Conservation (phyloP, 2,329 filamentous ascomycete genomes). For the Moelleriella libera region DNA sequence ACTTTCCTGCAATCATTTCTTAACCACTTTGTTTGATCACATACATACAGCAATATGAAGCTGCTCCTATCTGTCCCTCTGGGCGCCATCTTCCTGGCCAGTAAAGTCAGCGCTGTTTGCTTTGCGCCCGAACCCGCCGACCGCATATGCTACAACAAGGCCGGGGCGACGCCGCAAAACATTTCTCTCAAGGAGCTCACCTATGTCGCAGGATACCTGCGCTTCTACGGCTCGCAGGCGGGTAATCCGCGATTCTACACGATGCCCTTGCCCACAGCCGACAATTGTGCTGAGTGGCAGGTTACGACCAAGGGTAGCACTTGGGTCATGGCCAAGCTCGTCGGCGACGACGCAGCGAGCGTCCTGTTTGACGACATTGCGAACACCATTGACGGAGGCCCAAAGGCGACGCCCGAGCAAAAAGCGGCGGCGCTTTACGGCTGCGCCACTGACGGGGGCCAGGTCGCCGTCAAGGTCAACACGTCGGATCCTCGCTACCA, state of each 20-base stretch:
- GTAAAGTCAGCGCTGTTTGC: too few relatives aligned
- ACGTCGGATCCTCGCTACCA: neutral
- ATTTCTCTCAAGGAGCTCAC: neutral
- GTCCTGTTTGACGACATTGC: neutral
- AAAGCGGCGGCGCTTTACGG: neutral
- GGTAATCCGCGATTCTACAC: neutral
- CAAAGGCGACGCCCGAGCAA: neutral
- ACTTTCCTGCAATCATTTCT: too few relatives aligned
- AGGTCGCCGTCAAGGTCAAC: neutral
- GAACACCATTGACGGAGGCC: neutral
- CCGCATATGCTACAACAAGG: neutral
- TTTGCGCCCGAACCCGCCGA: too few relatives aligned
- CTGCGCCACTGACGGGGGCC: neutral
- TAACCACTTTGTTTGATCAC: too few relatives aligned
- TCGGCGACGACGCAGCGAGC: neutral
- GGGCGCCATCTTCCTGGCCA: too few relatives aligned
- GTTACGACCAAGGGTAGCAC: neutral
- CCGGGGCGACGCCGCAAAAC: neutral
- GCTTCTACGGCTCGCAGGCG: neutral
- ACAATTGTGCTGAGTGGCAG: neutral
- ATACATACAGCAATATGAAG: too few relatives aligned
- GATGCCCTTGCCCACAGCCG: neutral
- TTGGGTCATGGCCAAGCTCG: neutral
- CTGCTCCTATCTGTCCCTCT: too few relatives aligned
- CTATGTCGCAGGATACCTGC: neutral